These are phyloP conservation scores for Spinellus fusiger DNA, from an alignment of 192 early-diverging fungal genomes.

Conservation along the genomic window DNA sequence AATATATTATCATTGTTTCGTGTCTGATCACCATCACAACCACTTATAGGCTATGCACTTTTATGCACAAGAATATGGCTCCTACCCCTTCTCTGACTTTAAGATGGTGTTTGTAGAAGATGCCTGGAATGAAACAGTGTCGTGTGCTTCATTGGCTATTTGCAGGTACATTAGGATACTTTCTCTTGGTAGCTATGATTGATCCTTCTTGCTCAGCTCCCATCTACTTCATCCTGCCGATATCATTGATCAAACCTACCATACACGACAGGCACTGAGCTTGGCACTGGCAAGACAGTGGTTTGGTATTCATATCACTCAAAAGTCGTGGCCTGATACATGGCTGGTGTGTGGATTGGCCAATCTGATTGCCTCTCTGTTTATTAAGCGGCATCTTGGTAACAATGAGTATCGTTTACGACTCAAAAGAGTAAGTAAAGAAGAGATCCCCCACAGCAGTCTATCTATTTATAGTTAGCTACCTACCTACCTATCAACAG, in stretches of 20 bases:
- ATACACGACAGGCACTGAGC: conserved; percentile 66
- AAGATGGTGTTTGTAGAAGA: conserved; percentile 89
- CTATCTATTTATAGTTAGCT: not conserved
- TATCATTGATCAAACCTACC: conserved; percentile 87
- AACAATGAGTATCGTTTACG: conserved; percentile 85
- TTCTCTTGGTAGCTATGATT: not conserved
- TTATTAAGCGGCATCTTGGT: conserved; percentile 77
- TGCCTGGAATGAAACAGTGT: conserved; percentile 53
- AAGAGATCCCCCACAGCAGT: no score
- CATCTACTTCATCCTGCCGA: conserved; percentile 61
- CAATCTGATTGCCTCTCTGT: conserved; percentile 67
- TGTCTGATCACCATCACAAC: conserved; percentile 9
- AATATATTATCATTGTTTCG: not conserved
- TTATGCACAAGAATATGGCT: conserved; percentile 81
- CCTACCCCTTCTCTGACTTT: conserved; percentile 79
- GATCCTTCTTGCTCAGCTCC: not conserved
- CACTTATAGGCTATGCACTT: conserved; percentile 68
- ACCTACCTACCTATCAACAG: not conserved
- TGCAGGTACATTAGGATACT: conserved; percentile 37
- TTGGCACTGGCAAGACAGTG: conserved; percentile 82
- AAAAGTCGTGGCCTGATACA: conserved; percentile 69
- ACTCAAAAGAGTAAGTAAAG: conserved; percentile 54
- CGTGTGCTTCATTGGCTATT: conserved; percentile 80
- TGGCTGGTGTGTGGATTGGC: conserved; percentile 87
- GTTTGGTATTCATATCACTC: conserved; percentile 85